Percentiles rank a stretch among this genome's conserved stretches.
Conservation (phyloP, 73 alveolate species). For the Paramecium primaurelia region DNA sequence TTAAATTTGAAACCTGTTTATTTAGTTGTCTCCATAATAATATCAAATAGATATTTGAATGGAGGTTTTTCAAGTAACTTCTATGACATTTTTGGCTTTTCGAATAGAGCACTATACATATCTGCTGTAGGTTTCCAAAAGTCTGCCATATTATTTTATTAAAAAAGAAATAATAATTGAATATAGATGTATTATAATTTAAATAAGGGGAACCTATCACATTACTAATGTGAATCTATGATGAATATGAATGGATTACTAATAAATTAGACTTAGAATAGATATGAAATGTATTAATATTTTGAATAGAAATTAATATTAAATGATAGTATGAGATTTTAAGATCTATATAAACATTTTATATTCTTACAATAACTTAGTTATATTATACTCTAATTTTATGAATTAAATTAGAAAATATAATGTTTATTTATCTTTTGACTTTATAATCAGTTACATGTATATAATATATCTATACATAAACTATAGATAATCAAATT, state of each 20-base stretch:
- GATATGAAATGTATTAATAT: background rate
- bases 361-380: too few species aligned
- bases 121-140: constrained; percentile 93
- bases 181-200: background rate
- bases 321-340: background rate
- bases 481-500: background rate
- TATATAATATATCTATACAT: too few species aligned
- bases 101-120: constrained; percentile 77
- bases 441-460: too few species aligned
- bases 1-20: constrained; percentile 78
- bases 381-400: too few species aligned
- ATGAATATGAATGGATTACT: background rate
- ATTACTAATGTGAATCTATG: background rate
- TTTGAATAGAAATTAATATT: background rate
- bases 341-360: background rate
- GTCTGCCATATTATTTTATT: constrained; percentile 27
- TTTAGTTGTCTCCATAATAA: constrained; percentile 81
- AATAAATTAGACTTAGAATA: background rate
- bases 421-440: background rate
- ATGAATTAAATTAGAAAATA: too few species aligned
- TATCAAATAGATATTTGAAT: constrained; percentile 80
- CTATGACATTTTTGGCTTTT: constrained; percentile 91
- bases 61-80: constrained; percentile 90
- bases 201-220: background rate
- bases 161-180: background rate